These are phyloP conservation scores for Yarrowia deformans DNA, from an alignment of 805 yeast genomes.

Conservation along the genomic window DNA sequence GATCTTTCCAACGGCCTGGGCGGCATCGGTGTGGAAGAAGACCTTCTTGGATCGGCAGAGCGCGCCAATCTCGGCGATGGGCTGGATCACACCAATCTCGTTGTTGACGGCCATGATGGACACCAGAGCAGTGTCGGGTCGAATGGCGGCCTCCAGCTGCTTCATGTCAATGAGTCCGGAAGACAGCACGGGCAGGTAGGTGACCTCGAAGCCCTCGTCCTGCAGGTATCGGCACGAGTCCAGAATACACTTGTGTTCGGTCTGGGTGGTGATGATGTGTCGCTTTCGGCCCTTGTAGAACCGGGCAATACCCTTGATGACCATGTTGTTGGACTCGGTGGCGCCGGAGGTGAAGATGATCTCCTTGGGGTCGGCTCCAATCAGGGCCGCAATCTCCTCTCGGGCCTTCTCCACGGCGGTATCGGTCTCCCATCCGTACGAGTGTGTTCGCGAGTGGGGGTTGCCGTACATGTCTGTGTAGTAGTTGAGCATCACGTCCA, in stretches of 20 bases:
- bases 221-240: conserved; percentile 94
- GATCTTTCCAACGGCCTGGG: conserved; percentile 96
- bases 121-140: conserved; percentile 89
- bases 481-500: conserved; percentile 54
- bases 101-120: conserved; percentile 97
- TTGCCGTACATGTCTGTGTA: conserved; percentile 92
- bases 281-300: conserved; percentile 88
- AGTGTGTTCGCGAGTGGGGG: conserved; percentile 96
- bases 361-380: conserved; percentile 95
- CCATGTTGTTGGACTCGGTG: conserved; percentile 95
- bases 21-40: conserved; percentile 97
- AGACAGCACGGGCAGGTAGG: conserved; percentile 81
- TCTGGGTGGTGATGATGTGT: conserved; percentile 94
- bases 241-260: conserved; percentile 98
- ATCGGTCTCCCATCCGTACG: conserved; percentile 99
- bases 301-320: conserved; percentile 92
- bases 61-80: conserved; percentile 89
- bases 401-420: conserved; percentile 89
- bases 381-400: conserved; percentile 77
- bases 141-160: conserved; percentile 78
- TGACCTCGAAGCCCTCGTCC: conserved; percentile 96
- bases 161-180: conserved; percentile 84
- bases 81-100: conserved; percentile 98
- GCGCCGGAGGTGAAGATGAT: conserved; percentile 98
- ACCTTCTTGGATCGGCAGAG: conserved; percentile 87